Evolutionary conservation across 1,139 yeast genomes (phyloP), one percentile per base, ranked within the genome.

Genomic region (Saccharomycopsis hybrid): DNA sequence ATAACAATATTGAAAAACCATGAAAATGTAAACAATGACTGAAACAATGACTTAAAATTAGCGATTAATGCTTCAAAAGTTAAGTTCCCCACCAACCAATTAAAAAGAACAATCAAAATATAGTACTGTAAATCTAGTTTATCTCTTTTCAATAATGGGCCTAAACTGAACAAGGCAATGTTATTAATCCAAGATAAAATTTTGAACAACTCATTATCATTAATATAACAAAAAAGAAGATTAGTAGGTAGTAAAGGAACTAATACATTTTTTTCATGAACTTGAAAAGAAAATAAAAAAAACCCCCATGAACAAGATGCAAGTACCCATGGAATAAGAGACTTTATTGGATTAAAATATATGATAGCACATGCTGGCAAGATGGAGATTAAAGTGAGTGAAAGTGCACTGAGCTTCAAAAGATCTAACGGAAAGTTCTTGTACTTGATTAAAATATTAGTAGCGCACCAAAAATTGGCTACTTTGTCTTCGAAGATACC

Each of bases 401-500:
- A 52, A 46, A 90, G 66, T 2, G 97, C 82, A 25, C 82, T 58
- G 44, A 71, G 64, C 50, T 87, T 85, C 41, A 92, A 70, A 60
- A 85, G 77, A 2, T 71, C 66, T n/a, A 73, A 70, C 1, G 78
- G 66, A 58, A 85, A 82, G 0, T 67, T 62, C 56, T 78, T 80
- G 60, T 88, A 83, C 63, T 92, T 92, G 61, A 90, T 64, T 8
- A 88, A 57, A 0, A 85, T 72, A 64, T 92, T 92, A 1, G 89
- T 71, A 7, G 95, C 83, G 65, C 98, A 90, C 99, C 99, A 92
- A 60, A 92, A 83, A 62, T 90, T 92, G 46, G 96, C 97, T 11
- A 94, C 98, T 65, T 92, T 92, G 63, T 92, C 98, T 65, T 92
- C 98, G 73, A 94, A 92, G n/a, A 94, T 73, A 0, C 98, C 98